Conservation (phyloP, 225 moss, liverwort and hornwort species). For the Anthoceros angustus region DNA sequence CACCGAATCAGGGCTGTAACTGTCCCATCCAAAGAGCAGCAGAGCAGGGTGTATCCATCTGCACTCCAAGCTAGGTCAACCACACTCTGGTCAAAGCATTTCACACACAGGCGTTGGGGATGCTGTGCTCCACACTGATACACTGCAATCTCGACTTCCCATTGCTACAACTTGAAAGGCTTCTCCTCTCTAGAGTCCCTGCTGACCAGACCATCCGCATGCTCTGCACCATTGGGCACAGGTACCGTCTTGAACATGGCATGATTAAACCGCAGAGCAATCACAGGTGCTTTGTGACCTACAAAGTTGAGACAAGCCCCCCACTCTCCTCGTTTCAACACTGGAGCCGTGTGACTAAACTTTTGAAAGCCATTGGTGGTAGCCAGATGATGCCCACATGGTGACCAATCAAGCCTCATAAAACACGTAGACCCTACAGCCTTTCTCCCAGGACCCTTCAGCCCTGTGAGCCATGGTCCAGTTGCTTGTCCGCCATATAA, state of each 20-base stretch:
- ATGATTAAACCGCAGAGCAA: conserved; percentile 92
- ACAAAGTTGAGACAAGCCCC: conserved; percentile 93
- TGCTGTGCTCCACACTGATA: conserved; percentile 95
- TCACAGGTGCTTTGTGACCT: conserved; percentile 91
- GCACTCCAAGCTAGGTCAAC: conserved; percentile 96
- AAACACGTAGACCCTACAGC: conserved; percentile 94
- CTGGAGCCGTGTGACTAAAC: conserved; percentile 94
- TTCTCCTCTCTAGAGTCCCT: conserved; percentile 12
- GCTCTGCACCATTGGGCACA: conserved; percentile 4
- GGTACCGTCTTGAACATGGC: conserved; percentile 74
- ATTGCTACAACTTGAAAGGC: conserved; percentile 96
- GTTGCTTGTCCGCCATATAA: conserved; percentile 87
- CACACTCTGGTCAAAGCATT: conserved; percentile 95
- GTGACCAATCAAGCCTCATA: conserved; percentile 89
- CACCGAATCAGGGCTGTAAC: conserved; percentile 73
- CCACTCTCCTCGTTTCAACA: conserved; percentile 96
- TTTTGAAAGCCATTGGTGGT: conserved; percentile 94
- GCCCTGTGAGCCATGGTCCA: conserved; percentile 71
- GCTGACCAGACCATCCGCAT: neutral
- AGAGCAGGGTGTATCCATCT: conserved; percentile 89
- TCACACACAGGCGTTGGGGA: conserved; percentile 84
- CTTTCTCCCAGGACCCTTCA: conserved; percentile 96
- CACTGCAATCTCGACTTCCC: conserved; percentile 94
- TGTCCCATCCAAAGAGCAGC: conserved; percentile 94
- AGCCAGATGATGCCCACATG: conserved; percentile 97